Evolutionary conservation across 116 monocot species (phyloP).

Genomic region (Dioscorea cayenensis): DNA sequence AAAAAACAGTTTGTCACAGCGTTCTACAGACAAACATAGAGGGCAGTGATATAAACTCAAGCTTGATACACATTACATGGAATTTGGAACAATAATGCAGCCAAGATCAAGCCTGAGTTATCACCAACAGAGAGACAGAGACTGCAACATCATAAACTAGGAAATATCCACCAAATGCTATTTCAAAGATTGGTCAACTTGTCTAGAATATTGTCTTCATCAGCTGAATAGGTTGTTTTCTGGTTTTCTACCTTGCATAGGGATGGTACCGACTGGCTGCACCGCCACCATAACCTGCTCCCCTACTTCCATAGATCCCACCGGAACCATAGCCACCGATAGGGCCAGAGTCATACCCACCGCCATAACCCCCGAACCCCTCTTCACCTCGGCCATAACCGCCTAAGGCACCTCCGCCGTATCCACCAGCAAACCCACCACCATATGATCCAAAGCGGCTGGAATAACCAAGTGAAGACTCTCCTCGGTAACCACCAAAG

Average conservation of each 20-base stretch:
- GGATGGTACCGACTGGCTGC: slow-evolving; percentile 58
- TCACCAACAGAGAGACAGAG: too few species aligned
- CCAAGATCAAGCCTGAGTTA: too few species aligned
- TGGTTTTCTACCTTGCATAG: slow-evolving; percentile 22
- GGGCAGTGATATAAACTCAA: background rate
- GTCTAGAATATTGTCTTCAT: too few species aligned
- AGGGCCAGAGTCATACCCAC: slow-evolving; percentile 47
- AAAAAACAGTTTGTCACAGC: background rate
- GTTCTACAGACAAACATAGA: background rate
- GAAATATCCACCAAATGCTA: too few species aligned
- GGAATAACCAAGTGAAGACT: slow-evolving; percentile 30
- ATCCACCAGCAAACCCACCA: slow-evolving; percentile 22
- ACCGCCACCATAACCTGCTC: slow-evolving; percentile 23
- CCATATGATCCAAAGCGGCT: slow-evolving; percentile 20
- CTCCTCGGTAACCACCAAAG: slow-evolving; percentile 25
- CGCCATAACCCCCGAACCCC: slow-evolving; percentile 49
- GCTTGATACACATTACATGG: background rate
- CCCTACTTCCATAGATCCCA: slow-evolving; percentile 41
- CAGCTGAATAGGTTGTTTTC: too few species aligned
- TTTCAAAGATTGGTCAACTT: too few species aligned
- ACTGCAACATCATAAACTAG: too few species aligned
- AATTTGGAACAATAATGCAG: background rate
- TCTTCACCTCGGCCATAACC: slow-evolving; percentile 55
- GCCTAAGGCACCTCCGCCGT: slow-evolving; percentile 31
- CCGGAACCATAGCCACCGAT: slow-evolving; percentile 49